Conservation (phyloP, 768 basidiomycete genomes). For the Amanita fuliginea region DNA sequence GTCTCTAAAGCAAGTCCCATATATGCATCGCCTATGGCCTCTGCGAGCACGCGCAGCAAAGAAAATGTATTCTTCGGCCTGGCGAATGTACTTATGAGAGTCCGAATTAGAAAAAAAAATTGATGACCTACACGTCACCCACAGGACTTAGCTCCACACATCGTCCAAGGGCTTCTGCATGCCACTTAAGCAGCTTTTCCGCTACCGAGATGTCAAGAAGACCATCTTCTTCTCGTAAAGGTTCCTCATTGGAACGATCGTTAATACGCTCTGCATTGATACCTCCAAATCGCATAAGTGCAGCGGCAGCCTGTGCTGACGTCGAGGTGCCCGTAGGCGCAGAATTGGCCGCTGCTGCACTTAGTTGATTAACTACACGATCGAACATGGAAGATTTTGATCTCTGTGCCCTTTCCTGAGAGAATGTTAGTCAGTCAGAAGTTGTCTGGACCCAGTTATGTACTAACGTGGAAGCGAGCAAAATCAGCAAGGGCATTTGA, state of each 20-base stretch:
- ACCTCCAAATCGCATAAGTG: slow-evolving; percentile 85
- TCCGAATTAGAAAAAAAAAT: background rate
- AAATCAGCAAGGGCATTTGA: slow-evolving; percentile 60
- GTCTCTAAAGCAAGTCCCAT: slow-evolving; percentile 89
- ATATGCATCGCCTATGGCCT: slow-evolving; percentile 74
- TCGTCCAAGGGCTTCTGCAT: slow-evolving; percentile 92
- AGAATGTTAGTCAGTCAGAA: slow-evolving; percentile 6
- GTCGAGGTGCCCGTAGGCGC: slow-evolving; percentile 46
- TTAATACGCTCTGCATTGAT: slow-evolving; percentile 42
- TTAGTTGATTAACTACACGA: slow-evolving; percentile 83
- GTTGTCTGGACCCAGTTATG: background rate
- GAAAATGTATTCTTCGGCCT: slow-evolving; percentile 87
- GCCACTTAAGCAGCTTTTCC: slow-evolving; percentile 93
- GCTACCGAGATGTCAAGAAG: slow-evolving; percentile 62
- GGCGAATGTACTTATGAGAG: slow-evolving; percentile 4
- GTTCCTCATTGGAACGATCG: slow-evolving; percentile 55
- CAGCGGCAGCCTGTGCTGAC: slow-evolving; percentile 79
- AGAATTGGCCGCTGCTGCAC: slow-evolving; percentile 61
- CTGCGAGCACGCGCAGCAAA: slow-evolving; percentile 74
- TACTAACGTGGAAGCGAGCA: slow-evolving; percentile 74
- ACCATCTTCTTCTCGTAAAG: slow-evolving; percentile 73
- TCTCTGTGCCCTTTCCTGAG: slow-evolving; percentile 48
- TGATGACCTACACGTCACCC: slow-evolving; percentile 67
- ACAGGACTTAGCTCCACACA: slow-evolving; percentile 81
- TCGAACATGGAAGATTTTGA: slow-evolving; percentile 78